A percentile compares a stretch with the other conserved stretches of the same genome.
Evolutionary conservation across 257 asterid genomes (phyloP).

Genomic region (Datura wrightii): DNA sequence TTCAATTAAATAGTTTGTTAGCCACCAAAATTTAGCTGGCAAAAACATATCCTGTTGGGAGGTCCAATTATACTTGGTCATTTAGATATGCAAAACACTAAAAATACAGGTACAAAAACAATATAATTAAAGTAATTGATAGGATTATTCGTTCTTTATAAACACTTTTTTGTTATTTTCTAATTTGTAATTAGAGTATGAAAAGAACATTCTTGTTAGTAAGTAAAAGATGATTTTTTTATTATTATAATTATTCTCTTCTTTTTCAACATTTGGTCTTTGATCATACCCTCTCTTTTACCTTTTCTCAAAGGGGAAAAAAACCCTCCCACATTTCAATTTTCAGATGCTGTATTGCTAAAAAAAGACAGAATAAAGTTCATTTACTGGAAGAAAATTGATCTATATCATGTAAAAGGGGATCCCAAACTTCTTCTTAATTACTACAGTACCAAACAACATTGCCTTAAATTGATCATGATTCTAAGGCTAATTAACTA

Average conservation of each 20-base stretch:
- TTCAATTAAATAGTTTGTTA: conserved; percentile 26
- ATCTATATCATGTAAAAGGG: background rate
- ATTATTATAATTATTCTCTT: no score
- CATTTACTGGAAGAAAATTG: background rate
- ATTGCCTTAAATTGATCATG: background rate
- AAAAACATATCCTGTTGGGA: conserved; percentile 16
- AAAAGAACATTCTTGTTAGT: background rate
- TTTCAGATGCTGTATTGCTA: background rate
- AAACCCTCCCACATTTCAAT: no score
- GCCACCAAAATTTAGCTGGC: conserved; percentile 24
- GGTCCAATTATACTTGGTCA: background rate
- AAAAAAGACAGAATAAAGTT: conserved; percentile 25
- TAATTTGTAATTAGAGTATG: background rate
- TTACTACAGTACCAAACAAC: background rate
- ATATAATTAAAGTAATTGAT: background rate
- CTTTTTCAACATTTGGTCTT: no score
- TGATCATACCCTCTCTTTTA: no score
- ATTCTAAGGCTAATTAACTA: conserved; percentile 29
- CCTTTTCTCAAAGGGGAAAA: no score
- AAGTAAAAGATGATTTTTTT: no score
- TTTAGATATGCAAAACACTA: conserved; percentile 14
- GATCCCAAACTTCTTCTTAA: conserved; percentile 7
- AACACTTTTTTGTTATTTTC: background rate
- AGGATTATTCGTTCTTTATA: background rate
- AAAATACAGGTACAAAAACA: background rate